Evolutionary conservation across 225 moss, liverwort and hornwort species (phyloP), one percentile per base, ranked within the genome.

Genomic region (Pseudisothecium myosuroides): DNA sequence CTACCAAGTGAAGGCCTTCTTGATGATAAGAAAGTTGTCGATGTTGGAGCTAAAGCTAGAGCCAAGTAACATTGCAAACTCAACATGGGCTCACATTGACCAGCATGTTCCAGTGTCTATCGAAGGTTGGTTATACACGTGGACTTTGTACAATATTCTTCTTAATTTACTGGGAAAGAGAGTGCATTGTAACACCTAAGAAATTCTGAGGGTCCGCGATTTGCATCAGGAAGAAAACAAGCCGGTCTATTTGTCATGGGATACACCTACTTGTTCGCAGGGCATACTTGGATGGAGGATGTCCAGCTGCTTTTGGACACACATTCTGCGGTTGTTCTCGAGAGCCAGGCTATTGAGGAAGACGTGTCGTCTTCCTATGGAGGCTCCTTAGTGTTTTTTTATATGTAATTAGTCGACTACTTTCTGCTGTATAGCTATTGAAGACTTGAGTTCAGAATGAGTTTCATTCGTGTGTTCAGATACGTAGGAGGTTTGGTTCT

Each of bases 1-100:
- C 86, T 90, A 74, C 90, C 93, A 31, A 93, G 84, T 87, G 92
- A 94, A 88, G 88, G 85, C 71, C 83, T 92, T 19, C 87, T 88
- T 22, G 86, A 8, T 83, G 93, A 91, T 60, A 83, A 67, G 62
- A 88, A 69, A 59, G 39, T 75, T 61, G 71, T 61, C 54, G 88
- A 92, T 58, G 74, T 50, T 58, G 88, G 83, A 83, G 75, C 84
- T 67, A 92, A 90, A 91, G 82, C 92, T 60, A 89, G 88, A 89
- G 78, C 87, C 56, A 92, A 94, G 79, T 92, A 88, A 93, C 56
- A 62, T 76, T 83, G 56, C 85, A 77, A 89, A 59, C n/a, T 78
- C 80, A 54, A 34, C 41, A 80, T 88, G 77, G 82, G 32, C 88
- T 80, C 77, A 77, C 39, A 19, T 86, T 77, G 85, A 59, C 77